Base-by-base conservation (phyloP, 805 yeast genomes). In the Cyberlindnera meyerae region DNA sequence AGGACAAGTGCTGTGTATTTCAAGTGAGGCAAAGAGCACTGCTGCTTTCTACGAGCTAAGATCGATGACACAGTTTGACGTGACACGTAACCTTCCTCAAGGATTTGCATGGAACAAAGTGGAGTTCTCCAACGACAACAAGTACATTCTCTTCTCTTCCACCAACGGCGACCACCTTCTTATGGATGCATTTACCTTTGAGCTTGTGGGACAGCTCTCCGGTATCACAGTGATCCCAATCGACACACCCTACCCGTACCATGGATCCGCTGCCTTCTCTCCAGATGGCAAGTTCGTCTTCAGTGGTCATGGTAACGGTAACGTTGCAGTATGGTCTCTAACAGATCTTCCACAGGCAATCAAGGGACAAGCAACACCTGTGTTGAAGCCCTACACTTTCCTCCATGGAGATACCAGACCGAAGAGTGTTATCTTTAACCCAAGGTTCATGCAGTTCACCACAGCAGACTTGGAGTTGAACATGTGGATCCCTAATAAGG, bases 41-140 rank as follows among this genome's bases (percentile, higher is more conserved):
- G 64, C 79, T 6, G 69, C 76, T 2, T 58, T 89, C 22, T 85
- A 84, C 51, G 86, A 82, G 46, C 47, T 74, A 24, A 69, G 75
- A 36, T 68, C 68, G 33, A 36, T 40, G 44, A 14, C 31, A 6
- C 37, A 36, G 22, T 74, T 74, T 51, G 80, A 77, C 24, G 47
- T 65, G 6, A 60, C 68, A 3, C 66, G 71, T 32, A 57, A 62
- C 12, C 59, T 73, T 7, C 66, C 68, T 22, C 31, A 39, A 16
- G 44, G 45, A 6, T 62, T 59, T 31, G 62, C 54, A 13, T 81
- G 89, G 82, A 69, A 70, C 22, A 79, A 78, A 47, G 43, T 85
- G 16, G 94, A 86, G 57, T 85, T 88, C 55, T 77, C 94, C 11
- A 85, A 85, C 52, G 79, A 78, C 52, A 89, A 89, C 18, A 79